Conservation (phyloP, 495 filamentous ascomycete genomes). For the Hyaloscypha variabilis region DNA sequence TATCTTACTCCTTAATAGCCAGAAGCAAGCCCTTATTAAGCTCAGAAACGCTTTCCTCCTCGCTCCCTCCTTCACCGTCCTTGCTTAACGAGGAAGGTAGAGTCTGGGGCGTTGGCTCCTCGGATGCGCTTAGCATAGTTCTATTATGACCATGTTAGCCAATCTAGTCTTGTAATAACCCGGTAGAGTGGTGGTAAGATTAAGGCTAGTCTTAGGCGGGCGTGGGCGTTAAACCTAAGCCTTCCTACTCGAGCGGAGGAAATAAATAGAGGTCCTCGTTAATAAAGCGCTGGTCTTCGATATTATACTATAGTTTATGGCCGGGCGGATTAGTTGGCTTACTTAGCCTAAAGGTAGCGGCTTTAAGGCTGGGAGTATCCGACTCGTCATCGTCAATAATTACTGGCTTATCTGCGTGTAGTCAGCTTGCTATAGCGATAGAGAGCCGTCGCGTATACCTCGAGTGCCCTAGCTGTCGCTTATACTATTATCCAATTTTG, state of each 20-base stretch:
- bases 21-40: constrained; percentile 9
- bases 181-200: neutral
- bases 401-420: constrained; percentile 8
- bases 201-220: constrained; percentile 6
- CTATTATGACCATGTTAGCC: constrained; percentile 6
- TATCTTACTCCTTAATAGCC: constrained; percentile 11
- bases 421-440: neutral
- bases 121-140: neutral
- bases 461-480: neutral
- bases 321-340: constrained; percentile 6
- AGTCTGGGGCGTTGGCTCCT: constrained; percentile 3
- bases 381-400: constrained; percentile 11
- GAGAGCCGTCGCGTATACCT: neutral
- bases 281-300: constrained; percentile 10
- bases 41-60: constrained; percentile 3
- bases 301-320: constrained; percentile 6
- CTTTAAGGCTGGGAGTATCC: neutral
- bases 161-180: neutral
- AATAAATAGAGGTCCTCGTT: constrained; percentile 6
- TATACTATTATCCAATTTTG: neutral
- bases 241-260: constrained; percentile 11
- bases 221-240: neutral
- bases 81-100: constrained; percentile 1
- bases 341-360: neutral
- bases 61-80: constrained; percentile 2